Conservation (phyloP, 345 rosid species). For the Sonneratia caseolaris region DNA sequence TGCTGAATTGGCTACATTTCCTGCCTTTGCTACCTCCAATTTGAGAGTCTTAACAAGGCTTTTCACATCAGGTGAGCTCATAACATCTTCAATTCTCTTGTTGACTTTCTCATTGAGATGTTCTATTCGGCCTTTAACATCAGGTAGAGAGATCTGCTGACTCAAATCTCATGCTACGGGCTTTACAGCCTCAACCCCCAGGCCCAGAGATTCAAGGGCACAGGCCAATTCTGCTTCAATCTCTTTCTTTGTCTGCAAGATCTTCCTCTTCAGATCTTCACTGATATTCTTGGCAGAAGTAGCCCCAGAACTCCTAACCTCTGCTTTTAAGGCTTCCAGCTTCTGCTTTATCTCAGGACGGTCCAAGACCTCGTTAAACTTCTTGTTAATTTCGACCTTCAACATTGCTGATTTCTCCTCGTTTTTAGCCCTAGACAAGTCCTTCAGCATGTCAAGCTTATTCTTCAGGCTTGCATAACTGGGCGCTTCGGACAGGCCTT, state of each 20-base stretch:
- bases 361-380: constrained; percentile 46
- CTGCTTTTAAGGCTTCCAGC: constrained; percentile 50
- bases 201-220: constrained; percentile 45
- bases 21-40: too few species aligned
- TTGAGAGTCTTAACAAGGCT: too few species aligned
- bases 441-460: constrained; percentile 67
- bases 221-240: constrained; percentile 41
- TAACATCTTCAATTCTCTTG: constrained; percentile 37
- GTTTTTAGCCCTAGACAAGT: constrained; percentile 50
- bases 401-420: constrained; percentile 21
- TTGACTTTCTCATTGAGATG: constrained; percentile 41
- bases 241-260: constrained; percentile 18
- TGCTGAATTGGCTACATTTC: too few species aligned
- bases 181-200: constrained; percentile 37
- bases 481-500: constrained; percentile 43
- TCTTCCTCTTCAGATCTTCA: constrained; percentile 19
- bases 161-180: constrained; percentile 21
- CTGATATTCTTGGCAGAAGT: constrained; percentile 43
- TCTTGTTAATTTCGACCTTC: constrained; percentile 43
- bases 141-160: constrained; percentile 23
- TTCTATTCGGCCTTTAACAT: constrained; percentile 31
- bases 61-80: constrained; percentile 42
- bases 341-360: constrained; percentile 55
- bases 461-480: constrained; percentile 48
- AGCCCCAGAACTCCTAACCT: constrained; percentile 35